Evolutionary conservation across 202 grass and related monocot species (phyloP).

Genomic region (Alloteropsis angusta): DNA sequence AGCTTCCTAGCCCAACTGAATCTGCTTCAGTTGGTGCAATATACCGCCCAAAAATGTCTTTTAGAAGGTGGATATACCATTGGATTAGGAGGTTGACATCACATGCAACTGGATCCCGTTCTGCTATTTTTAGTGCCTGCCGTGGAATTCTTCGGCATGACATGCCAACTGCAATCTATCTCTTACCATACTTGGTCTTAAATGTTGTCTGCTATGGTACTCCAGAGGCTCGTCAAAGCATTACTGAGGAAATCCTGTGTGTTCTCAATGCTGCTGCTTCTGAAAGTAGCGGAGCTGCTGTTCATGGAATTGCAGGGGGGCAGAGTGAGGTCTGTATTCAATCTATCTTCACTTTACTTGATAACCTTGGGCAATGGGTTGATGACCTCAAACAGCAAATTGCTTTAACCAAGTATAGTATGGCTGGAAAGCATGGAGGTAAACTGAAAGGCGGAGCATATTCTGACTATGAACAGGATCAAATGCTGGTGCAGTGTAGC

Average conservation of each 20-base stretch:
- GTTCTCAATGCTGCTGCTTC: slow-evolving; percentile 85
- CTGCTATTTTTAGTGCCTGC: slow-evolving; percentile 79
- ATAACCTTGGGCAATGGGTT: slow-evolving; percentile 98
- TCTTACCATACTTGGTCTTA: slow-evolving; percentile 87
- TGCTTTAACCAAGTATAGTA: slow-evolving; percentile 60
- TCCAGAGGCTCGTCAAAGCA: slow-evolving; percentile 67
- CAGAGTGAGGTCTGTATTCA: slow-evolving; percentile 93
- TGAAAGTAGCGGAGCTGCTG: slow-evolving; percentile 65
- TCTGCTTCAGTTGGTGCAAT: slow-evolving; percentile 53
- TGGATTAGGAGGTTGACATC: slow-evolving; percentile 86
- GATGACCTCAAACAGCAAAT: slow-evolving; percentile 94
- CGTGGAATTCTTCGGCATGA: slow-evolving; percentile 84
- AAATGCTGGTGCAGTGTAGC: slow-evolving; percentile 69
- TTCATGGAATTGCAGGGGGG: slow-evolving; percentile 59
- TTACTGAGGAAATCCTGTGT: slow-evolving; percentile 86
- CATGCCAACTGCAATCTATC: slow-evolving; percentile 86
- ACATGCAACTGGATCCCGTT: slow-evolving; percentile 64
- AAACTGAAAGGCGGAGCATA: slow-evolving; percentile 46
- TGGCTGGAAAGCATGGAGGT: slow-evolving; percentile 35
- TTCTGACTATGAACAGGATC: slow-evolving; percentile 38
- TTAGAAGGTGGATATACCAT: slow-evolving; percentile 81
- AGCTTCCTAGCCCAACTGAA: slow-evolving; percentile 61
- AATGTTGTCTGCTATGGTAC: slow-evolving; percentile 95
- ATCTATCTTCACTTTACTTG: slow-evolving; percentile 92
- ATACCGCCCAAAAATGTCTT: slow-evolving; percentile 83